Base-by-base conservation (phyloP, 345 rosid genomes). In the Kernera saxatilis region DNA sequence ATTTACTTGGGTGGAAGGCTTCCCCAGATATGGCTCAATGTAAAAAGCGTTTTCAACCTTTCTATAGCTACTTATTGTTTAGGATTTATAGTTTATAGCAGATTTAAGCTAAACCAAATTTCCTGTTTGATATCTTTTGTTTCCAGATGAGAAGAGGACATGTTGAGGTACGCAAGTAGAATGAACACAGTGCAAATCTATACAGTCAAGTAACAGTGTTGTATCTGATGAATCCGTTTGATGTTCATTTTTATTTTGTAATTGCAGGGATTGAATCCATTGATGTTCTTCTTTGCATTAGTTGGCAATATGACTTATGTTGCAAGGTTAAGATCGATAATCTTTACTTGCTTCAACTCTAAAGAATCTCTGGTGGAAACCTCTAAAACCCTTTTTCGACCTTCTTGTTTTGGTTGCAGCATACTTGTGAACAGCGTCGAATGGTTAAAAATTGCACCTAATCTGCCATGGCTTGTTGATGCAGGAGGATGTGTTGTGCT, bases 1-100 rank as follows among this genome's bases (percentile, higher is more conserved):
- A 84, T 88, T 71, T 91, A 91, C 87, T 76, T 91, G 95, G 97
- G 97, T 40, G 97, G 97, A 76, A 79, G 97, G 55, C 86, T 91
- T 80, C 97, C 97, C 25, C 97, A 91, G 63, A 87, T 91, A 67
- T 91, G 71, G 71, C 81, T 91, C 77, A 91, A 91, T 76, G 96
- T 87, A 71, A 86, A 86, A 60, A 41, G 19, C 13, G 15, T 23
- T 32, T 4, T 44, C 6, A 27, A 41, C 53, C 21, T 26, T 26
- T 43, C 14, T 63, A 19, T 7, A 41, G 7, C 27, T 40, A 15
- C 18, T 41, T 55, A 13, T 29, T 11, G 19, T 17, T 25, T 26
- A 8, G 14, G 13, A 36, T 4, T 2, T 30, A 36, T 58, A 3
- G 14, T 23, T 37, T 25, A 18, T 49, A 37, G 39, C 50, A 58